Evolutionary conservation across 441 rosid genomes (phyloP), one percentile per base, ranked within the genome.

Genomic region (Jatropha multifida): DNA sequence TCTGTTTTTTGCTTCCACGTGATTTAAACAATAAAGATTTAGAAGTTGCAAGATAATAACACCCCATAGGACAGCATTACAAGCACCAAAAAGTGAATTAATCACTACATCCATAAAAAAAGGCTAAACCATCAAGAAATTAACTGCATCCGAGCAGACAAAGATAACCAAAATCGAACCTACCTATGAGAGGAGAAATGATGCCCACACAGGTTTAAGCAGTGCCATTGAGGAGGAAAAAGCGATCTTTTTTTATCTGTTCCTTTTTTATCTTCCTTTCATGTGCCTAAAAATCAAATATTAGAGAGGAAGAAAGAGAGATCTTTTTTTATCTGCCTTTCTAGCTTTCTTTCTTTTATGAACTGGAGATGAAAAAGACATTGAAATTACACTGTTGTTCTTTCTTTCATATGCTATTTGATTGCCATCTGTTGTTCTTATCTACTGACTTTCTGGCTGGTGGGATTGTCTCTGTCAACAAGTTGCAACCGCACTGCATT

Each of bases 131-230:
- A 14, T 32, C 17, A 11, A n/a, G n/a, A 67, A 46, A 44, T 23
- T 2, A 49, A 6, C 17, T 46, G 8, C 11, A 38, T 5, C 26
- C 23, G 56, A 55, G 26, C 4, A 32, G 46, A 52, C 46, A 27
- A 40, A 23, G 48, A 44, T 44, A 0, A 11, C 48, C 48, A 56
- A 3, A 41, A 55, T 56, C 64, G 55, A 69, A 13, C 51, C 15
- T 66, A 74, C 78, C 68, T 12, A 3, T 23, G 38, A 42, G 11
- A 58, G 77, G 6, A 67, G 58, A 56, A 67, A 6, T 17, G 58
- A 52, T 14, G 26, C 60, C 37, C 52, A 23, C 38, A 75, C 42
- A 65, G 18, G n/a, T 40, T 71, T 54, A 52, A 69, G 72, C 61
- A 69, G 51, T 17, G 60, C 48, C 8, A 11, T 2, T 7, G 46